Base-by-base conservation (phyloP, 2,329 filamentous ascomycete genomes). In the Ramichloridium luteum region DNA sequence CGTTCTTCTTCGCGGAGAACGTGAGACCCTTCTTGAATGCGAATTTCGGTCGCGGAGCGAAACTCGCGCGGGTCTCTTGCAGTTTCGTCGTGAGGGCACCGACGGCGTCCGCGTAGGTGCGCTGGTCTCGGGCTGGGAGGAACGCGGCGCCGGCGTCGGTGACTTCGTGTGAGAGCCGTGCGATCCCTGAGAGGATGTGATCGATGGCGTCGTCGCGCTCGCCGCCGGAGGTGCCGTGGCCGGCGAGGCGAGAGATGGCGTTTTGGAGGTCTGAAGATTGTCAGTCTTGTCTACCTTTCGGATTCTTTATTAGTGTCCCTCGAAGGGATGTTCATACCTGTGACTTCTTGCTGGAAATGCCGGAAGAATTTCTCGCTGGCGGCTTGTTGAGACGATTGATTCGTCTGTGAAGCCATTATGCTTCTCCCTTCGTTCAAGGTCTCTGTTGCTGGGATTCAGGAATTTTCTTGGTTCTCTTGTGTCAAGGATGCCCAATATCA, bases 101-200 rank as follows among this genome's bases (percentile, higher is more conserved):
- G 57, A 94, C 75, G 13, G 80, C 72, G 74, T 86, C 76, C 26
- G 77, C 72, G 51, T 93, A 96, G 14, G 80, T 78, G 45, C 82
- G 74, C 55, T 90, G 83, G 49, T 96, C 90, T 53, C 94, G 92
- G 5, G 84, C 75, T 3, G 90, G 85, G 11, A 93, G 73, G 44
- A 78, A 84, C 34, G 77, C 76, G 2, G 80, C 74, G n/a, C 8
- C 8, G 1, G 82, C 80, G 58, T 94, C 85, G 44, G 82, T 78
- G 23, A 94, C 81, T 47, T 90, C 78, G 41, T 79, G 80, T 1
- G 84, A 85, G 11, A 96, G 68, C 35, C 74, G 72, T 16, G 81
- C 77, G 47, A 96, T 90, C 39, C 74, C 73, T 11, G 80, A 75
- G 10, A 93, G 68, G 44, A 85, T 79, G 48, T 81, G 72, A 45